phyloP scores from a whole-genome alignment of 176 grass and related monocot species.

The Microstegium vimineum region DNA sequence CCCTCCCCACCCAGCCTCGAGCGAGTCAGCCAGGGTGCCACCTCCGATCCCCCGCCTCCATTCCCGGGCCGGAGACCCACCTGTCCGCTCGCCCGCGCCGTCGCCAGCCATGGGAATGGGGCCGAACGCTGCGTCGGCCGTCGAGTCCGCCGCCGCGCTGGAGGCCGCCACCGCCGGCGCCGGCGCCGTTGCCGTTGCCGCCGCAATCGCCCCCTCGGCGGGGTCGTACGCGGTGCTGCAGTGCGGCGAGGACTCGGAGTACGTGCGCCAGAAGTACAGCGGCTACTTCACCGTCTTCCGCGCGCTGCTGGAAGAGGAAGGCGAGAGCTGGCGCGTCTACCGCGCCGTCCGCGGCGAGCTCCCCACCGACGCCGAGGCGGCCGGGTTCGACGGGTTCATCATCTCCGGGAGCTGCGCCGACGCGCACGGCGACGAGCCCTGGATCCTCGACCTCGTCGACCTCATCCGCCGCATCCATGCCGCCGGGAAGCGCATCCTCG shows the following conservation, averaged over 20 bases:
- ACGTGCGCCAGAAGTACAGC: conserved; percentile 66
- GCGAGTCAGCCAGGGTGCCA: no score
- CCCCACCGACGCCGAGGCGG: conserved; percentile 40
- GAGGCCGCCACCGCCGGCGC: not conserved
- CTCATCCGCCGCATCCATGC: conserved; percentile 45
- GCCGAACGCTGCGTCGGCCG: not conserved
- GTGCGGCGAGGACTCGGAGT: conserved; percentile 89
- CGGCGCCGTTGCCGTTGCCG: no score
- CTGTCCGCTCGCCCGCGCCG: not conserved
- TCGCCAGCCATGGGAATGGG: conserved; percentile 50
- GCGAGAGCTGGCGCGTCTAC: conserved; percentile 67
- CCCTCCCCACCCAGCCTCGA: not conserved
- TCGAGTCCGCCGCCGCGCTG: not conserved
- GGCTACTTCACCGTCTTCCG: conserved; percentile 86
- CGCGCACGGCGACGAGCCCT: conserved; percentile 63
- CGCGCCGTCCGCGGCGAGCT: conserved; percentile 63
- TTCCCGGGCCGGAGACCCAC: conserved; percentile 13
- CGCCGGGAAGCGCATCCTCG: conserved; percentile 70
- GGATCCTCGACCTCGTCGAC: conserved; percentile 64
- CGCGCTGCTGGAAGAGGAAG: conserved; percentile 60
- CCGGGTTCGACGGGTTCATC: conserved; percentile 53
- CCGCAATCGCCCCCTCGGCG: no score
- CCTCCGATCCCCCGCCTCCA: not conserved
- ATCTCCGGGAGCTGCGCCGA: conserved; percentile 89
- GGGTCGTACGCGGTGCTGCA: conserved; percentile 59